Base-by-base conservation (phyloP, 495 filamentous ascomycete genomes). In the Daldinia loculata region DNA sequence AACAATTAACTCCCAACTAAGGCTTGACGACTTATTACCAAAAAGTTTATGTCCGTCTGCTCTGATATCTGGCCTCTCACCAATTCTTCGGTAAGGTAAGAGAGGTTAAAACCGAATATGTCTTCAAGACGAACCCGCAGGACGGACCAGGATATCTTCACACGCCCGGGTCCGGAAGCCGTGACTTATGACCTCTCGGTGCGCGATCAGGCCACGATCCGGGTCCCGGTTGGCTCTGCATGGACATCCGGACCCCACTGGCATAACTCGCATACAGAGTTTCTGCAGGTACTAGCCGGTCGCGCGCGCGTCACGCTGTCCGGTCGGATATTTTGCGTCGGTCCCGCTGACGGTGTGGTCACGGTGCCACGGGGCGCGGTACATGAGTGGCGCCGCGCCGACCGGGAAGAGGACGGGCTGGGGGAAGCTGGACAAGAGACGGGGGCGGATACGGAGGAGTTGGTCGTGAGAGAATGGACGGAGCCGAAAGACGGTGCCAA, bases 231-330 rank as follows among this genome's bases (percentile, higher is more conserved):
- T 0, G 56, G 62, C 38, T 80, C 79, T 5, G 51, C 63, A 3
- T 80, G 79, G 79, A 71, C 72, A 15, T 77, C 70, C 41, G 79
- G 79, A 1, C 75, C 75, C 5, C 79, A 80, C 57, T 79, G 67
- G 69, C 79, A 80, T 61, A 69, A 66, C 34, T 66, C 73, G 29
- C 76, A 78, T 63, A 78, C 75, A 26, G 79, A 81, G 66, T 80
- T 72, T 62, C 74, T 81, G 14, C 67, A 55, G 14, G 71, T 81
- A 0, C n/a, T 80, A 26, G 27, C 62, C 4, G 78, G 79, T 7
- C 57, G 50, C 11, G 72, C 78, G 14, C 51, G 59, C 30, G 67
- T 79, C 14, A 61, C 43, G 4, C 70, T 78, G 0, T 68, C 41
- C 11, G 70, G 59, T 4, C 26, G 11, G 1, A 36, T 11, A 2